Base-by-base conservation (phyloP, 164 flowering plant species). In the Umbellularia californica region DNA sequence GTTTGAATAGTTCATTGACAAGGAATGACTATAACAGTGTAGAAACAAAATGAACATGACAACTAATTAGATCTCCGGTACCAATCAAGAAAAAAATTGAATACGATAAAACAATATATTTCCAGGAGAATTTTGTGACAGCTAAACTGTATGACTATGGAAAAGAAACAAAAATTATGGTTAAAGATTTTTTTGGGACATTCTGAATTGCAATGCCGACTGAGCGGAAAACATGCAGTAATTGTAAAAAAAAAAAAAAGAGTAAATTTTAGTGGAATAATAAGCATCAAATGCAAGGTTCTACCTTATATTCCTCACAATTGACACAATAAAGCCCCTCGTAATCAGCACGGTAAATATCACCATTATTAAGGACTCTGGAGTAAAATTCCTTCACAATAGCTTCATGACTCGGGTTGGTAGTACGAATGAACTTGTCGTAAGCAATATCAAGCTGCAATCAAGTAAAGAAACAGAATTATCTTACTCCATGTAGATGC, bases 281-380 rank as follows among this genome's bases (percentile, higher is more conserved):
- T 30, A 13, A 58, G 22, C 10, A 70, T 58, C 65, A 69, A 71
- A 55, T 52, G 22, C 33, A 68, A 72, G 20, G 20, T 19, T 72
- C 58, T 67, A 95, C 99, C 99, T 95, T 95, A 73, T 92, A 95
- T 79, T 95, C 98, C 81, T 95, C 99, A 78, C 99, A 95, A 70
- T 93, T 93, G 71, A 95, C 89, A 81, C 99, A 95, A 79, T 95
- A 95, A 33, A 95, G 89, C 20, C 98, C 99, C 76, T 93, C 99
- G 70, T 95, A 95, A 76, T 91, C 94, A 75, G 97, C 95, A 23
- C 89, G 86, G 77, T 93, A 95, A 63, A 95, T 93, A 77, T 95
- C 99, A 77, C 95, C 98, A 76, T 81, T 93, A 69, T 90, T 87
- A 77, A 91, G 89, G 75, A 95, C 98, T 80, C 83, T 86, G 0